Conservation (phyloP, 2,329 filamentous ascomycete species). For the Verruconis gallopava region DNA sequence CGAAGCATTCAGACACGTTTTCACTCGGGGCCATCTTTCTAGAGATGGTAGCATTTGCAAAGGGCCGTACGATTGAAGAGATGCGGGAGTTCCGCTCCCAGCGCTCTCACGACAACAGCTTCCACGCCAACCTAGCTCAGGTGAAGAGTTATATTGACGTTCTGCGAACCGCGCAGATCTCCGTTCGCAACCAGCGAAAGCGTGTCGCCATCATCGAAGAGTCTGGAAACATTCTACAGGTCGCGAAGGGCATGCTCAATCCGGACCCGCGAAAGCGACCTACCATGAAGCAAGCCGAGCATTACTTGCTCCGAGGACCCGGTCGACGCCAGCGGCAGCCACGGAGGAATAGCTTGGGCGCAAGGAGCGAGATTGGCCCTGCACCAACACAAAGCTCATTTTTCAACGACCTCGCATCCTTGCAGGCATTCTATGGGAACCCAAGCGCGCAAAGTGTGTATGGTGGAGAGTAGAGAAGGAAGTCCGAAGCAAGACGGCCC, state of each 20-base stretch:
- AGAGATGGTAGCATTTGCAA: conserved; percentile 25
- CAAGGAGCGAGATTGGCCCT: background rate
- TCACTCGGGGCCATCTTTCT: conserved; percentile 28
- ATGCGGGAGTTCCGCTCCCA: conserved; percentile 22
- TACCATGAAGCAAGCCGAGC: background rate
- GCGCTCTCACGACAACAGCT: conserved; percentile 23
- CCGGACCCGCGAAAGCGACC: conserved; percentile 2
- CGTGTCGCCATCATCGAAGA: background rate
- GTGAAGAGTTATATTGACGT: conserved; percentile 12
- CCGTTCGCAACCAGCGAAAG: background rate
- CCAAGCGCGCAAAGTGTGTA: background rate
- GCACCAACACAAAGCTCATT: conserved; percentile 3
- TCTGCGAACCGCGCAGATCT: background rate
- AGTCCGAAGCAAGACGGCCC: too few species aligned
- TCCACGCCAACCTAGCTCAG: conserved; percentile 26
- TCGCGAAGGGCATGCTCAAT: background rate
- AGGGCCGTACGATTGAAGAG: conserved; percentile 22
- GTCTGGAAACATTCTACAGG: conserved; percentile 1
- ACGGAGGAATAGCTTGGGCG: background rate
- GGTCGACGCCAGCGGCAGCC: background rate
- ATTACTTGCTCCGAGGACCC: background rate
- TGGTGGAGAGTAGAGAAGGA: background rate
- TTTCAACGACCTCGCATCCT: conserved; percentile 3
- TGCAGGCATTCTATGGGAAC: conserved; percentile 2
- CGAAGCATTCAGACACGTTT: conserved; percentile 20